Evolutionary conservation across 2,329 filamentous ascomycete species (phyloP), one percentile per base, ranked within the genome.

Genomic region (Beauveria sp.): DNA sequence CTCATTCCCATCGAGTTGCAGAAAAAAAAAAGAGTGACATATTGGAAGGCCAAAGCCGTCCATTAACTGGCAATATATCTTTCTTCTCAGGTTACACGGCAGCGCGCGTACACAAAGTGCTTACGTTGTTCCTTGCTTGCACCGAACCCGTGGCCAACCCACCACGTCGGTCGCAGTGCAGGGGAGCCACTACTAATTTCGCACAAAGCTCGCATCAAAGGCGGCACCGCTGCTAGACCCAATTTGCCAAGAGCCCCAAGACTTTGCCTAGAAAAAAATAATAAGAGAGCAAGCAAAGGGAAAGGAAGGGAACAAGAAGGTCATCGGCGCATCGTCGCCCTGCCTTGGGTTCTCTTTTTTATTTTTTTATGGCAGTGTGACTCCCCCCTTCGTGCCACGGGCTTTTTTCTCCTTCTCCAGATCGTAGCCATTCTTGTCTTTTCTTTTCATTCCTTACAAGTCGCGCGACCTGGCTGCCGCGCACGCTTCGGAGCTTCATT

Each of bases 221-320:
- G 59, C 59, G 59, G 59, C 59, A 55, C 59, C 43, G 24, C 12
- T 31, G 24, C 59, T 61, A 61, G 51, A 28, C 59, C 59, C 51
- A 61, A 61, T 49, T 42, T 54, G 59, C 59, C 59, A 61, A 61
- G 59, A 42, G 24, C 45, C 5, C 53, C 59, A 56, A 61, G 59
- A 55, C 51, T 55, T 61, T 50, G 58, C 49, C 58, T 28, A 59
- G 46, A 34, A 38, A 58, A 46, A 53, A 46, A 60, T 24, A 54
- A 46, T n/a, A 38, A 50, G n/a, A n/a, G 28, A 20, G 42, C 42
- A 43, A 43, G 42, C 42, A 43, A n/a, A 43, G 42, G 42, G 18
- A 34, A 54, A 20, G 50, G 22, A 34, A 60, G 10, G 40, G 57
- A 24, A 45, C 46, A 40, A 48, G 28, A 52, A 48, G 43, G 34